phyloP scores from a whole-genome alignment of 2,329 filamentous ascomycete genomes.

The Alternaria brassicicola region DNA sequence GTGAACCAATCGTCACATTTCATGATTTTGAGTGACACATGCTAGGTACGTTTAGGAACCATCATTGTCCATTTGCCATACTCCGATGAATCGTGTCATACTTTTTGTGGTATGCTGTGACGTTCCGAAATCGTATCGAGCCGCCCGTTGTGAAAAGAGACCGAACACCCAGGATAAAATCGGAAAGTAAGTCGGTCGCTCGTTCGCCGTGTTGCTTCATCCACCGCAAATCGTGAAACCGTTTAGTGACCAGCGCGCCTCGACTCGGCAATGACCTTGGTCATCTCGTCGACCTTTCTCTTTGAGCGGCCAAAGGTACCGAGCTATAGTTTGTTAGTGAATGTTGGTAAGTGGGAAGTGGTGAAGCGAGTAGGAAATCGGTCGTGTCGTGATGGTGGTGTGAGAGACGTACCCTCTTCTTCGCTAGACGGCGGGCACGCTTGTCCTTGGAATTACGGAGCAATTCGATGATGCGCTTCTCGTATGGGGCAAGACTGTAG shows the following conservation, averaged over 20 bases:
- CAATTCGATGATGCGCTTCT: constrained; percentile 98
- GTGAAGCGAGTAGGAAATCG: constrained; percentile 1
- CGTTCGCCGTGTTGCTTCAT: constrained; percentile 36
- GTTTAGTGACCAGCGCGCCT: constrained; percentile 75
- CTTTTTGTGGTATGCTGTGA: constrained; percentile 36
- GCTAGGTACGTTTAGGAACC: constrained; percentile 39
- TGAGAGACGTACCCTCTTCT: constrained; percentile 82
- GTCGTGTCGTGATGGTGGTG: background rate
- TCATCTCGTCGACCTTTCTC: constrained; percentile 99
- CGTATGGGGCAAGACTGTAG: constrained; percentile 58
- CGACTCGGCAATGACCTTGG: constrained; percentile 95
- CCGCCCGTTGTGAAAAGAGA: constrained; percentile 43
- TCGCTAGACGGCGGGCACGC: constrained; percentile 97
- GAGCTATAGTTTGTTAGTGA: constrained; percentile 65
- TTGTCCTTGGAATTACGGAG: constrained; percentile 99
- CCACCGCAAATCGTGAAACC: constrained; percentile 30
- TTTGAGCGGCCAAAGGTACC: constrained; percentile 98
- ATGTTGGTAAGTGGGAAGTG: constrained; percentile 6
- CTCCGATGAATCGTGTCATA: constrained; percentile 42
- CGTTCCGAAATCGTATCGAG: constrained; percentile 37
- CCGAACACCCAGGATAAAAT: constrained; percentile 45
- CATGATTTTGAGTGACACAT: constrained; percentile 44
- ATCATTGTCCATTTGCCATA: constrained; percentile 40
- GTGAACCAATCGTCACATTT: constrained; percentile 48
- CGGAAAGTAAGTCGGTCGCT: constrained; percentile 34